Evolutionary conservation across 2,329 filamentous ascomycete species (phyloP).

Genomic region (Phaeomoniella chlamydospora): DNA sequence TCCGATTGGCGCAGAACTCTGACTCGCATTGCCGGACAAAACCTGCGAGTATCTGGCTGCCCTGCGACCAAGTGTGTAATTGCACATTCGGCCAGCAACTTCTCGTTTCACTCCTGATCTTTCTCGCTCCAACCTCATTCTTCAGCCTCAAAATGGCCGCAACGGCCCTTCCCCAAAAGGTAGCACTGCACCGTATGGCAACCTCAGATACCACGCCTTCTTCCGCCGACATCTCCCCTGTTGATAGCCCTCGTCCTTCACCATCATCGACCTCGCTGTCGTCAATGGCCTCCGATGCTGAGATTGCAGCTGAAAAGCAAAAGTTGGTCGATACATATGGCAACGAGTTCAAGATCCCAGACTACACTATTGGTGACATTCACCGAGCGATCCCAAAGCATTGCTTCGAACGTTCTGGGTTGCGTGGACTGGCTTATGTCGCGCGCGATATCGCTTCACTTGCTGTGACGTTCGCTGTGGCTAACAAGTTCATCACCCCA

Average conservation of each 20-base stretch:
- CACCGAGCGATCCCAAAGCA: constrained; percentile 94
- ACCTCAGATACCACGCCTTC: constrained; percentile 41
- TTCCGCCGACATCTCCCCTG: constrained; percentile 40
- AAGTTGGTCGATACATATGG: constrained; percentile 80
- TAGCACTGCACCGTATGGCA: constrained; percentile 36
- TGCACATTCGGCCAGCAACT: too few species aligned
- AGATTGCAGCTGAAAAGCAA: constrained; percentile 20
- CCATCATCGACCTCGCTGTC: constrained; percentile 83
- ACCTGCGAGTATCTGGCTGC: too few species aligned
- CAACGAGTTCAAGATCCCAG: constrained; percentile 83
- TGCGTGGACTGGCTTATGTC: constrained; percentile 67
- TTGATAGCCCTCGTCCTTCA: constrained; percentile 47
- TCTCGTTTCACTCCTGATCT: too few species aligned
- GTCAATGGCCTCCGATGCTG: constrained; percentile 61
- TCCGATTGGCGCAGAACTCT: too few species aligned
- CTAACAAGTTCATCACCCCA: constrained; percentile 79
- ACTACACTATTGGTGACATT: constrained; percentile 97
- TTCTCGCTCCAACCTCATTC: background rate
- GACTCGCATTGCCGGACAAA: too few species aligned
- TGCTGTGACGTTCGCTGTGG: constrained; percentile 67
- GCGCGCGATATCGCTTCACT: constrained; percentile 63
- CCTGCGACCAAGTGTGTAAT: too few species aligned
- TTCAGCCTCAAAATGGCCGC: constrained; percentile 29
- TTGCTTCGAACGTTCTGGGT: constrained; percentile 80
- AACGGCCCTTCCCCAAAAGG: constrained; percentile 29